A percentile compares a stretch with the other conserved stretches of the same genome.
Evolutionary conservation across 2,329 filamentous ascomycete species (phyloP).

Genomic region (Cercospora sojina): DNA sequence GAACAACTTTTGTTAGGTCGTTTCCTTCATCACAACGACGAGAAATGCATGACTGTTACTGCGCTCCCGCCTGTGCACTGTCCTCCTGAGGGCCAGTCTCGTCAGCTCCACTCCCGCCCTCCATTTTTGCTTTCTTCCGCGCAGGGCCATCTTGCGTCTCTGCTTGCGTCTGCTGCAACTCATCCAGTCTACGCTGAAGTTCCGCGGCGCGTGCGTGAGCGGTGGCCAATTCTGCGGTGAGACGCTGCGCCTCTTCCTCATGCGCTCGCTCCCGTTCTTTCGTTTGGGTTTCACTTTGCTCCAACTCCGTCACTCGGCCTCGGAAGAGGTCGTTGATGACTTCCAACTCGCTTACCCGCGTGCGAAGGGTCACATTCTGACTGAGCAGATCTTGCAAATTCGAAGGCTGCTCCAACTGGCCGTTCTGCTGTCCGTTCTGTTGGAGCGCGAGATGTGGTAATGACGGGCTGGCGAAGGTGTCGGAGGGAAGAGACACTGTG

Average conservation of each 20-base stretch:
- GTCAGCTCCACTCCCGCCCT: constrained; percentile 14
- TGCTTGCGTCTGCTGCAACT: constrained; percentile 18
- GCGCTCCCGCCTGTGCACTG: constrained; percentile 13
- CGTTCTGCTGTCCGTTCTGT: constrained; percentile 60
- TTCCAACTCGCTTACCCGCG: constrained; percentile 90
- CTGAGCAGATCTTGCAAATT: constrained; percentile 75
- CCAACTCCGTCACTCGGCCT: constrained; percentile 68
- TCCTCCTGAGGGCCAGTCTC: constrained; percentile 1
- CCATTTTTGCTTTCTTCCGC: constrained; percentile 25
- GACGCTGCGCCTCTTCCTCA: constrained; percentile 56
- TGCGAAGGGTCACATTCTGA: constrained; percentile 85
- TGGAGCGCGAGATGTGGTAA: constrained; percentile 46
- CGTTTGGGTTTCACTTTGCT: constrained; percentile 70
- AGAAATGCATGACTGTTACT: constrained; percentile 2
- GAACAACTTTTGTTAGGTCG: not conserved
- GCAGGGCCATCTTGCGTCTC: constrained; percentile 17
- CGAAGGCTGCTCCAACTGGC: constrained; percentile 51
- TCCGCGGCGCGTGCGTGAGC: constrained; percentile 23
- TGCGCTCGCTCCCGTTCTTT: constrained; percentile 61
- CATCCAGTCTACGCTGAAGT: constrained; percentile 23
- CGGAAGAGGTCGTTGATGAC: constrained; percentile 77
- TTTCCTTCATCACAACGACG: not conserved
- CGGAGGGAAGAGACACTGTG: constrained; percentile 63
- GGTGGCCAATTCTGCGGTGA: constrained; percentile 61
- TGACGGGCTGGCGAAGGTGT: constrained; percentile 62